These are phyloP conservation scores for Olyra latifolia DNA, from an alignment of 176 grass and related monocot genomes.

Conservation along the genomic window DNA sequence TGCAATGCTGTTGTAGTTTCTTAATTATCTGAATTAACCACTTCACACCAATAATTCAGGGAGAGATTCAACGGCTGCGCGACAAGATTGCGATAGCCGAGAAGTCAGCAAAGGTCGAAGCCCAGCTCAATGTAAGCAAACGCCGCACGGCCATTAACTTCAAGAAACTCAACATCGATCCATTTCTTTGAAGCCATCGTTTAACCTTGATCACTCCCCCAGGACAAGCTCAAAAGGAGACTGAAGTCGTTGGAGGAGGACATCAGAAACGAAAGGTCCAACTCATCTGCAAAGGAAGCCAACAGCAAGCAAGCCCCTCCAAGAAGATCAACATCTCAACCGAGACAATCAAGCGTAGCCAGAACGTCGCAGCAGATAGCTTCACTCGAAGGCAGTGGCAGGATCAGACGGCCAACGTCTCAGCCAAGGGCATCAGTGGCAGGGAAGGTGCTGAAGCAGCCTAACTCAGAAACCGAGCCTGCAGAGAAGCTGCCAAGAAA, in stretches of 20 bases:
- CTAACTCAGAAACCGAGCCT: constrained; percentile 34
- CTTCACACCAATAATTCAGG: constrained; percentile 42
- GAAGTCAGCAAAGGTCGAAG: constrained; percentile 77
- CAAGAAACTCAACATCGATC: neutral
- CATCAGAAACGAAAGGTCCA: constrained; percentile 48
- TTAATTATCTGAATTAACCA: neutral
- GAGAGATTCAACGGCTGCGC: constrained; percentile 69
- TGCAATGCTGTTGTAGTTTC: neutral
- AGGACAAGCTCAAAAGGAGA: constrained; percentile 84
- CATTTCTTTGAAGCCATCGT: neutral
- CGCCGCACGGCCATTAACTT: neutral
- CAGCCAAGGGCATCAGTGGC: constrained; percentile 41
- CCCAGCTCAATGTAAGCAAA: constrained; percentile 69
- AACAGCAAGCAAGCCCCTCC: constrained; percentile 41
- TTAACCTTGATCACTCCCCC: constrained; percentile 24
- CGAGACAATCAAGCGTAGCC: constrained; percentile 39
- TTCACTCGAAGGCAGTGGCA: constrained; percentile 35
- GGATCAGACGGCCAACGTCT: constrained; percentile 41
- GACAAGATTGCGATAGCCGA: constrained; percentile 69
- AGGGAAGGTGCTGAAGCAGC: constrained; percentile 52
- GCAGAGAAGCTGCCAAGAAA: constrained; percentile 37
- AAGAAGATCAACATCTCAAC: constrained; percentile 56
- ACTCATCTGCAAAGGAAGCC: constrained; percentile 37
- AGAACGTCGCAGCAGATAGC: constrained; percentile 31
- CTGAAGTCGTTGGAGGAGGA: constrained; percentile 73